Evolutionary conservation across 768 basidiomycete genomes (phyloP), one percentile per base, ranked within the genome.

Genomic region (Termitomyces sp.): DNA sequence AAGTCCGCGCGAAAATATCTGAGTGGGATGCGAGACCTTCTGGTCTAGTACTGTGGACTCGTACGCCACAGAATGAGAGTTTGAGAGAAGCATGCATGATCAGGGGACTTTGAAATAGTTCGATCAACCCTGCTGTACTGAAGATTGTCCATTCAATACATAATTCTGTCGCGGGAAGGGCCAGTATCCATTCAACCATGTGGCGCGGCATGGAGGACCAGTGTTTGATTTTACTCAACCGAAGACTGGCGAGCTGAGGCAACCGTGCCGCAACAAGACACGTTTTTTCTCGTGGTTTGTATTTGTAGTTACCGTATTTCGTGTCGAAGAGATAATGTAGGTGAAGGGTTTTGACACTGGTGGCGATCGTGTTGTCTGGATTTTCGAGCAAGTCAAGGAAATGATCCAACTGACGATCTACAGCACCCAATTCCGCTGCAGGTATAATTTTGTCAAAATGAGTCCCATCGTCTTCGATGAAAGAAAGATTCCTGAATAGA

Each of bases 401-500:
- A 35, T 22, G 13, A 27, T 52, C 51, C 6, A 52, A 52, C 20
- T 32, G 22, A 18, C 15, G 15, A 31, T 41, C 15, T 27, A 33
- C 18, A 15, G n/a, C 11, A 3, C 18, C 29, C n/a, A n/a, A n/a
- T n/a, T n/a, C 44, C 27, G 12, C 18, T 20, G 32, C 20, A 18
- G 38, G 38, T 16, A 38, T 16, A n/a, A 18, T 3, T 15, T 16
- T 15, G 9, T 27, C 25, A 13, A 22, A 42, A 27, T 27, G 15
- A 43, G 16, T 27, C 20, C 25, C 25, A 23, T 50, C 25, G n/a
- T 39, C 10, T 7, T 27, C 25, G 11, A 36, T 36, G 31, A 44
- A 52, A 44, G 41, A 35, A 35, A 52, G 51, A 22, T 27, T 27
- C 25, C 29, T 15, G 32, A 52, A 52, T 7, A 52, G 42, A 44